Evolutionary conservation across 129 eudicot genomes (phyloP), one percentile per base, ranked within the genome.

Genomic region (Pseudognaphalium luteoalbum): DNA sequence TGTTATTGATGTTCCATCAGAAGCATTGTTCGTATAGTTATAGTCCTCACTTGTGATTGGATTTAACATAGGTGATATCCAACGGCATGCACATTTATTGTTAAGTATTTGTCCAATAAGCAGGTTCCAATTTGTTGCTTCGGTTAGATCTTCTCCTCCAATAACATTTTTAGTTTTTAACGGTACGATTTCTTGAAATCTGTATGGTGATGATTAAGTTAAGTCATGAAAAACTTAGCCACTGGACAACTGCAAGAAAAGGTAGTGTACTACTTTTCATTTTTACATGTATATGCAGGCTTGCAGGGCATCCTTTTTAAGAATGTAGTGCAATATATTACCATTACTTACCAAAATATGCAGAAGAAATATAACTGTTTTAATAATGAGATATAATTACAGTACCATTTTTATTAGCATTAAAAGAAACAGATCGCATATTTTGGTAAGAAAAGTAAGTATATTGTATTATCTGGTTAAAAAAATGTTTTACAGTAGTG

Each of bases 101-200:
- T 93, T 93, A 37, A 93, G 92, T 37, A 88, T 88, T 74, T 86
- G 87, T 65, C 91, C 91, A 10, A 93, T 90, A 7, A 93, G 84
- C 65, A 64, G 17, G 71, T 90, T 93, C 98, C 97, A 93, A 80
- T 87, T 88, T 62, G 83, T 83, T 67, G 95, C 89, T 76, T 87
- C 96, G 0, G 85, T 93, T 71, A 79, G 85, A 74, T 93, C 89
- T 86, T 90, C 98, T 68, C 81, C 85, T 81, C 95, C 98, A 6
- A 93, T 90, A 33, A 93, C 89, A 75, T 82, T 80, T 73, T 78
- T 81, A 14, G 97, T 84, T 78, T 86, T 93, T 44, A 93, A 66
- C 6, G 97, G 98, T 8, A 93, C 97, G 21, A 93, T 74, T 75
- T 93, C 98, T 77, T 93, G 97, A 83, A 93, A 90, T 77, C 98